Evolutionary conservation across 2,329 filamentous ascomycete genomes (phyloP).

Genomic region (Alternaria dauci): DNA sequence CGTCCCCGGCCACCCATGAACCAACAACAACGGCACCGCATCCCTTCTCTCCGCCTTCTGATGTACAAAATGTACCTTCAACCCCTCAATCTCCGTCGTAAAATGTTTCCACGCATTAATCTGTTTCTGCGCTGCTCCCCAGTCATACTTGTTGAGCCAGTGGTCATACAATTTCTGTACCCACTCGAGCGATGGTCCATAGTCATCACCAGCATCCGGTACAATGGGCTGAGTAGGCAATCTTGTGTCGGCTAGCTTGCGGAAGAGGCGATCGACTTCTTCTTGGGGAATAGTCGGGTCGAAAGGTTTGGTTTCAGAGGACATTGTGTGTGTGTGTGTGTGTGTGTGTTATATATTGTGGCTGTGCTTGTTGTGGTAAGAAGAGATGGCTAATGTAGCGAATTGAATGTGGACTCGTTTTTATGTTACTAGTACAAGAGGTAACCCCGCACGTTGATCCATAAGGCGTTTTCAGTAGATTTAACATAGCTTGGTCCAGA

Average conservation of each 20-base stretch:
- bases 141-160: constrained; percentile 49
- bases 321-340: background rate
- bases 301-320: constrained; percentile 44
- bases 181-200: constrained; percentile 48
- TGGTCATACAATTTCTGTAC: constrained; percentile 44
- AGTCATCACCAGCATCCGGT: constrained; percentile 47
- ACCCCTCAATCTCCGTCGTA: constrained; percentile 45
- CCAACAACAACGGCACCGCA: constrained; percentile 54
- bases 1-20: constrained; percentile 57
- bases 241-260: constrained; percentile 48
- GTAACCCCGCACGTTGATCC: background rate
- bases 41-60: constrained; percentile 41
- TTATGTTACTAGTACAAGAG: background rate
- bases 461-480: background rate
- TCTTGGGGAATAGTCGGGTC: constrained; percentile 44
- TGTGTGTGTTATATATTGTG: background rate
- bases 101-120: constrained; percentile 49
- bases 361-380: background rate
- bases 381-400: background rate
- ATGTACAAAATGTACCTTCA: constrained; percentile 54
- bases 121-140: constrained; percentile 41
- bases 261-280: constrained; percentile 49
- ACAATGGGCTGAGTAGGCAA: constrained; percentile 47
- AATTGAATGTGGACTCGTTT: background rate
- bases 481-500: background rate